Evolutionary conservation across 805 yeast species (phyloP).

Genomic region (Candida hispaniensis): DNA sequence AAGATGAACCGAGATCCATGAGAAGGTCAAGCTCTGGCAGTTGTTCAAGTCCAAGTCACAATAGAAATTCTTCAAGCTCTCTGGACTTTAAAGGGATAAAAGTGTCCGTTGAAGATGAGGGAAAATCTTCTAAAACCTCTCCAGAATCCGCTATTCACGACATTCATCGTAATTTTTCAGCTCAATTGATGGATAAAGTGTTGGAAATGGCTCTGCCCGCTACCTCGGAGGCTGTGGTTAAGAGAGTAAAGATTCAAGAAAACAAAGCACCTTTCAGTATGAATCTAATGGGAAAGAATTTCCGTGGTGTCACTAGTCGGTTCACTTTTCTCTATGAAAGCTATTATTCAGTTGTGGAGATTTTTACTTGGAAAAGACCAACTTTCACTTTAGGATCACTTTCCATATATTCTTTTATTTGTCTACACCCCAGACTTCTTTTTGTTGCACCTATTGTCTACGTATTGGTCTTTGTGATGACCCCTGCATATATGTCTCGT

Average conservation of each 20-base stretch:
- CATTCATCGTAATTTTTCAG: constrained; percentile 32
- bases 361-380: constrained; percentile 57
- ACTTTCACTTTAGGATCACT: constrained; percentile 49
- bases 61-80: no score
- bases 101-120: no score
- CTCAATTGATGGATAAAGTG: constrained; percentile 61
- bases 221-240: constrained; percentile 26
- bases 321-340: constrained; percentile 35
- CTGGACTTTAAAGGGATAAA: no score
- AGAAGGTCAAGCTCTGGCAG: no score
- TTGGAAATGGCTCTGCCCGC: constrained; percentile 65
- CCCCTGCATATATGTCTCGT: constrained; percentile 51
- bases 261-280: constrained; percentile 60
- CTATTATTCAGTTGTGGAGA: constrained; percentile 44
- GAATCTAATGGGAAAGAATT: constrained; percentile 48
- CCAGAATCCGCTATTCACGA: constrained; percentile 1
- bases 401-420: constrained; percentile 38
- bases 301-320: constrained; percentile 21
- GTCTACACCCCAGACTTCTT: constrained; percentile 47
- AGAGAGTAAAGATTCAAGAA: constrained; percentile 48
- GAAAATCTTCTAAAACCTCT: no score
- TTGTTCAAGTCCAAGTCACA: no score
- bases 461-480: constrained; percentile 44
- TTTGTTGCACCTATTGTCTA: constrained; percentile 39
- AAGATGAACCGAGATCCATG: no score